Evolutionary conservation across 1,139 yeast species (phyloP).

Genomic region (Yamadazyma taylorii): DNA sequence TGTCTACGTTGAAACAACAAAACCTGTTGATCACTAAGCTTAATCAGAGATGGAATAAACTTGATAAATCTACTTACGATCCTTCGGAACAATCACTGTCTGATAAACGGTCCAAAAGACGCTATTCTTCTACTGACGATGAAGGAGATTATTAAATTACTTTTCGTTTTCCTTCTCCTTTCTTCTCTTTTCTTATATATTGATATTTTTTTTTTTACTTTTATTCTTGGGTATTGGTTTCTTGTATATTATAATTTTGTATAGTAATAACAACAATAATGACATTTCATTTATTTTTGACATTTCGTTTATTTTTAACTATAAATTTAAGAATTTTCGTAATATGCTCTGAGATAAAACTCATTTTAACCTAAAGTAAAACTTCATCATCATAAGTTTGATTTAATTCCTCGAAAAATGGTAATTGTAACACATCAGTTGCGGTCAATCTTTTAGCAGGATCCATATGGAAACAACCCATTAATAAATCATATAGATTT

Average conservation of each 20-base stretch:
- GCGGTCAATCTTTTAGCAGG: constrained; percentile 57
- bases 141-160: constrained; percentile 2
- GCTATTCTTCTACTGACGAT: constrained; percentile 16
- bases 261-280: constrained; percentile 2
- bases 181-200: no score
- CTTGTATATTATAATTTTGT: constrained; percentile 3
- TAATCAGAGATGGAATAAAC: constrained; percentile 39
- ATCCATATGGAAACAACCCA: constrained; percentile 57
- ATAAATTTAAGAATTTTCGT: no score
- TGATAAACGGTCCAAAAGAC: constrained; percentile 12
- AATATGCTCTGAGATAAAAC: no score
- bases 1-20: constrained; percentile 22
- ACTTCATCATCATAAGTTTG: constrained; percentile 40
- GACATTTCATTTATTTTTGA: background rate
- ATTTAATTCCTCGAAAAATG: constrained; percentile 50
- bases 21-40: constrained; percentile 36
- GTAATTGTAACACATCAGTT: constrained; percentile 51
- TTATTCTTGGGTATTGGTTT: constrained; percentile 6
- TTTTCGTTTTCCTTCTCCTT: no score
- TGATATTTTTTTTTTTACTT: background rate
- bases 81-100: constrained; percentile 1
- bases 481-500: constrained; percentile 53
- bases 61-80: constrained; percentile 1
- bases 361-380: constrained; percentile 24
- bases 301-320: background rate